Base-by-base conservation (phyloP, 345 rosid genomes). In the Sonneratia alba region DNA sequence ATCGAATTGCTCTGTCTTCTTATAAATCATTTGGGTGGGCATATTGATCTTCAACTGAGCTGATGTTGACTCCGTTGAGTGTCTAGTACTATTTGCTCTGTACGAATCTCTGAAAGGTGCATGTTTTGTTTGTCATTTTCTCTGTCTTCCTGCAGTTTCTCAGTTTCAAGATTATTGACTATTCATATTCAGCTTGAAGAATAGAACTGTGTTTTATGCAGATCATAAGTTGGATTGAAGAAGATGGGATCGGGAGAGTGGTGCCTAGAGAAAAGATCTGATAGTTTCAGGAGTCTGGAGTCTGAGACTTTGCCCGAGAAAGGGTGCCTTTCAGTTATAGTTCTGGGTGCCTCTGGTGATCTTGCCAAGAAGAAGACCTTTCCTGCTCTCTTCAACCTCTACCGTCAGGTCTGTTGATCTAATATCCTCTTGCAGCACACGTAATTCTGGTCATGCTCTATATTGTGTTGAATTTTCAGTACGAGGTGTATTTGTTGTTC, bases 361-460 rank as follows among this genome's bases (percentile, higher is more conserved):
- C 96, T 93, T 72, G 98, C 98, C 71, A 93, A 91, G 88, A 93
- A 93, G 85, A 93, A 93, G 84, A 93, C 98, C 73, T 93, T 93
- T 75, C 97, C 98, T 27, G 98, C 98, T 9, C 95, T 93, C 48
- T 93, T 86, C 88, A 75, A 90, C 80, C 95, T 93, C 56, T 90
- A 83, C 70, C 89, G 91, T 32, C 94, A 88, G 96, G 99, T 95
- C 74, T n/a, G 61, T 19, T 43, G 43, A 64, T 61, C 59, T 14
- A 42, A 37, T 40, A 7, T 43, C 70, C 70, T 38, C 66, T 34
- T 3, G 27, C 38, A 27, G 37, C 66, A 27, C 13, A 32, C 37
- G 3, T 9, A 1, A 34, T 32, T 4, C 15, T 12, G 27, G 66
- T 6, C 14, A 11, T 10, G 5, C 6, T 27, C 4, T 1, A 62